phyloP scores from a whole-genome alignment of 306 rosid genomes.

The Quercus parvula region DNA sequence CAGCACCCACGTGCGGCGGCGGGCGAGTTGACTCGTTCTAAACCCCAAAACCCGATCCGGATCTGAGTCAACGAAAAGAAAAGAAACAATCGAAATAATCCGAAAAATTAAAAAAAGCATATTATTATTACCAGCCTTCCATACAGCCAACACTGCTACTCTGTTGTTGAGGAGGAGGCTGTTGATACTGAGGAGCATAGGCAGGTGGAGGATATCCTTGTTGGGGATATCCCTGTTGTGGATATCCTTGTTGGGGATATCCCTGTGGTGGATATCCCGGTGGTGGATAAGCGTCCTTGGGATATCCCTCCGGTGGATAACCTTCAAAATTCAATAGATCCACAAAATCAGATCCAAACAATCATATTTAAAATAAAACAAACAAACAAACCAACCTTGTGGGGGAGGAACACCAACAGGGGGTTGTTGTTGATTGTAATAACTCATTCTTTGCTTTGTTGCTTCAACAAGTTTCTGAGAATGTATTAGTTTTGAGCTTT shows the following conservation, averaged over 20 bases:
- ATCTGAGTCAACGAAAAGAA: constrained; percentile 27
- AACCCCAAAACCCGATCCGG: constrained; percentile 20
- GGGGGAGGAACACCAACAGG: constrained; percentile 96
- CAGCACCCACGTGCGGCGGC: no score
- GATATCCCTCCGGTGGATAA: constrained; percentile 73
- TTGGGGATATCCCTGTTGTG: constrained; percentile 33
- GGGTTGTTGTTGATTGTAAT: constrained; percentile 81
- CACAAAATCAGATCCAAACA: neutral
- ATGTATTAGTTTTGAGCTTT: neutral
- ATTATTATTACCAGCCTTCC: constrained; percentile 63
- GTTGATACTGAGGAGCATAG: constrained; percentile 80
- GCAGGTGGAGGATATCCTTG: constrained; percentile 61
- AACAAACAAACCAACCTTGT: constrained; percentile 47
- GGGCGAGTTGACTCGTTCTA: constrained; percentile 7
- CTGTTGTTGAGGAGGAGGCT: constrained; percentile 63
- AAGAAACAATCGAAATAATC: neutral
- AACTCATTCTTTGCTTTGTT: constrained; percentile 48
- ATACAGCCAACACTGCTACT: constrained; percentile 37
- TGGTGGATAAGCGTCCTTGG: constrained; percentile 78
- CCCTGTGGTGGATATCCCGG: constrained; percentile 49
- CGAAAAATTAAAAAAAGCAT: constrained; percentile 7
- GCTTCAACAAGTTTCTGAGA: neutral
- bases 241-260: constrained; percentile 27
- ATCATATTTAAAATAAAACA: neutral
- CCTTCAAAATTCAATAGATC: constrained; percentile 33